Evolutionary conservation across 140 eudicot genomes (phyloP).

Genomic region (Senecio squalidus): DNA sequence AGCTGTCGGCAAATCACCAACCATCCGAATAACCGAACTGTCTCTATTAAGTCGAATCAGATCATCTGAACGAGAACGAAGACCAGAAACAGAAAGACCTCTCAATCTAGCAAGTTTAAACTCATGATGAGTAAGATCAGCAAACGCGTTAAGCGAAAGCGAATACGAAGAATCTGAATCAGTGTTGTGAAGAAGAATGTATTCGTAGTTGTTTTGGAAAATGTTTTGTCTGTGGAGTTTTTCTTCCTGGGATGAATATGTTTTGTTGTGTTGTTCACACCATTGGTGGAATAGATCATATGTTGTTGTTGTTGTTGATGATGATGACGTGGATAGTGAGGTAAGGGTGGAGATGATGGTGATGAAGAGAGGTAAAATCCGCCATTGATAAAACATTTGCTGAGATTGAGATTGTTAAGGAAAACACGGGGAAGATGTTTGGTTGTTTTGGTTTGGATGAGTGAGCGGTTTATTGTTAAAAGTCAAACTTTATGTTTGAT

Average conservation of each 20-base stretch:
- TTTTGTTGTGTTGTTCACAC: constrained; percentile 57
- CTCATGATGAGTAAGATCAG: constrained; percentile 92
- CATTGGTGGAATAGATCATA: constrained; percentile 68
- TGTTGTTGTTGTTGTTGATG: constrained; percentile 19
- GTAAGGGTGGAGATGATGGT: not conserved
- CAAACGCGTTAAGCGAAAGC: constrained; percentile 72
- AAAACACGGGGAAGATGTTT: no score
- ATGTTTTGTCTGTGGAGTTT: constrained; percentile 37
- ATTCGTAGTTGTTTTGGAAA: constrained; percentile 58
- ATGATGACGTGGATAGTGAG: not conserved
- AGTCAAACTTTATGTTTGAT: not conserved
- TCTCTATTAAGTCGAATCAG: constrained; percentile 39
- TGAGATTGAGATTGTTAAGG: no score
- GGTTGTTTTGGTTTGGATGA: not conserved
- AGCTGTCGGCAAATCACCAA: constrained; percentile 38
- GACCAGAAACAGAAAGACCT: constrained; percentile 29
- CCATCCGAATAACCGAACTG: constrained; percentile 12
- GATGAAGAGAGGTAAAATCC: not conserved
- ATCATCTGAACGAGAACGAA: constrained; percentile 24
- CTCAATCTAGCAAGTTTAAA: constrained; percentile 61
- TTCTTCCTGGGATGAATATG: constrained; percentile 65
- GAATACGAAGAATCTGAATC: constrained; percentile 35
- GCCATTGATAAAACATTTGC: not conserved
- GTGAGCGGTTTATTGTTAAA: not conserved
- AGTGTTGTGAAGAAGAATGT: constrained; percentile 45